Evolutionary conservation across 169 alveolate genomes (phyloP).

Genomic region (Plasmodium relictum): DNA sequence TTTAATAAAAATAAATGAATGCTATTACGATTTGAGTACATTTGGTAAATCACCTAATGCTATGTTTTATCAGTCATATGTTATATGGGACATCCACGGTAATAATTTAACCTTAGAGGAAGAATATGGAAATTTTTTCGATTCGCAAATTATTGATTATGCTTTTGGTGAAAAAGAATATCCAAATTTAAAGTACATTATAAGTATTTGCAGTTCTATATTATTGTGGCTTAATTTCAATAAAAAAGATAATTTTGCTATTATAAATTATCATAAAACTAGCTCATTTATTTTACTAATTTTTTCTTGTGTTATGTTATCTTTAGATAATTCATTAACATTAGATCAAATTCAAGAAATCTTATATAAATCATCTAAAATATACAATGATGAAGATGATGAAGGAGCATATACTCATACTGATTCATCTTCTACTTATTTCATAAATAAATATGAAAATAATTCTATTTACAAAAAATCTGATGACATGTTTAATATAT

Average conservation of each 20-base stretch:
- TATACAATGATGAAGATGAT: slow-evolving; percentile 24
- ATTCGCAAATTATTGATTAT: slow-evolving; percentile 81
- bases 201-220: slow-evolving; percentile 77
- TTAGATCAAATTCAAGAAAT: slow-evolving; percentile 74
- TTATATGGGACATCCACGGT: slow-evolving; percentile 81
- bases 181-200: slow-evolving; percentile 83
- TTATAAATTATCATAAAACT: slow-evolving; percentile 81
- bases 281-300: slow-evolving; percentile 72
- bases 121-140: slow-evolving; percentile 81
- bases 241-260: slow-evolving; percentile 79
- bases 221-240: slow-evolving; percentile 86
- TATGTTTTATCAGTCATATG: slow-evolving; percentile 83
- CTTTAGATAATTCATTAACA: slow-evolving; percentile 58
- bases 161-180: slow-evolving; percentile 81
- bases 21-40: slow-evolving; percentile 81
- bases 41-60: slow-evolving; percentile 78
- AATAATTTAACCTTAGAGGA: slow-evolving; percentile 76
- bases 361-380: slow-evolving; percentile 71
- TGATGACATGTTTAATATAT: slow-evolving; percentile 5
- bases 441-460: slow-evolving; percentile 18
- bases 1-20: slow-evolving; percentile 78
- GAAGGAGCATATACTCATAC: slow-evolving; percentile 14
- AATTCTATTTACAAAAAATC: slow-evolving; percentile 7
- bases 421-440: slow-evolving; percentile 31
- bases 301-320: slow-evolving; percentile 70